Conservation (phyloP, 1,284 basidiomycete genomes). For the Sutorius eximius region DNA sequence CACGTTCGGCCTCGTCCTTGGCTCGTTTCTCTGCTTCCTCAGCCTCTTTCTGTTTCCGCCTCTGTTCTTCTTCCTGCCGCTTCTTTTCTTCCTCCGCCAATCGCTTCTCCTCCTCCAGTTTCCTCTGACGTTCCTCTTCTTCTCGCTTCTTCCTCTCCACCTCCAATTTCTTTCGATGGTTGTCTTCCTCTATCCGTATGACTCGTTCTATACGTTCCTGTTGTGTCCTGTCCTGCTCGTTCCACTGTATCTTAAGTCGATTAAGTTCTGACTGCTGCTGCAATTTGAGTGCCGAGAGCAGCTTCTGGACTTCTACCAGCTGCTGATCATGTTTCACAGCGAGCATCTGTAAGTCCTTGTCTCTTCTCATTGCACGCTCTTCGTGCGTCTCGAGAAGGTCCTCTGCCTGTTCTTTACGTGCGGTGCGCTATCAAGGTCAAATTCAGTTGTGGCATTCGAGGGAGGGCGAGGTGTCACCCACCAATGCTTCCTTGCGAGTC, state of each 20-base stretch:
- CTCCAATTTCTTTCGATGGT: conserved; percentile 49
- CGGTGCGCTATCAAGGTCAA: conserved; percentile 48
- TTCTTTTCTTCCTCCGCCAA: conserved; percentile 32
- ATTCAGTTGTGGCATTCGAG: not conserved
- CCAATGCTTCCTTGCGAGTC: conserved; percentile 67
- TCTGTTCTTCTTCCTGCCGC: conserved; percentile 38
- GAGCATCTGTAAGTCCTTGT: conserved; percentile 40
- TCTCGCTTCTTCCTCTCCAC: conserved; percentile 49
- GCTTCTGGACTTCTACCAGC: conserved; percentile 47
- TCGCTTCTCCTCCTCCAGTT: conserved; percentile 40
- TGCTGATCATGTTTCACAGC: conserved; percentile 46
- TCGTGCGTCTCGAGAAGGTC: conserved; percentile 41
- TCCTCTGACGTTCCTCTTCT: conserved; percentile 46
- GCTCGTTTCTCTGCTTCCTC: conserved; percentile 40
- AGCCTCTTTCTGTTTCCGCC: conserved; percentile 38
- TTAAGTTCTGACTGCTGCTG: conserved; percentile 49
- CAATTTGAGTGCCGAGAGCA: conserved; percentile 44
- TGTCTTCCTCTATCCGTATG: conserved; percentile 68
- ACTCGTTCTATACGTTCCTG: conserved; percentile 62
- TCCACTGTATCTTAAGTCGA: conserved; percentile 47
- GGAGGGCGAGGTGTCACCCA: conserved; percentile 39
- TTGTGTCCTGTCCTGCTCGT: conserved; percentile 49
- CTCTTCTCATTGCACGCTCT: conserved; percentile 39
- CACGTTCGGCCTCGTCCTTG: conserved; percentile 32
- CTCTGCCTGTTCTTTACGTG: conserved; percentile 52